Conservation (phyloP, 257 asterid species). For the Jacaranda mimosifolia region DNA sequence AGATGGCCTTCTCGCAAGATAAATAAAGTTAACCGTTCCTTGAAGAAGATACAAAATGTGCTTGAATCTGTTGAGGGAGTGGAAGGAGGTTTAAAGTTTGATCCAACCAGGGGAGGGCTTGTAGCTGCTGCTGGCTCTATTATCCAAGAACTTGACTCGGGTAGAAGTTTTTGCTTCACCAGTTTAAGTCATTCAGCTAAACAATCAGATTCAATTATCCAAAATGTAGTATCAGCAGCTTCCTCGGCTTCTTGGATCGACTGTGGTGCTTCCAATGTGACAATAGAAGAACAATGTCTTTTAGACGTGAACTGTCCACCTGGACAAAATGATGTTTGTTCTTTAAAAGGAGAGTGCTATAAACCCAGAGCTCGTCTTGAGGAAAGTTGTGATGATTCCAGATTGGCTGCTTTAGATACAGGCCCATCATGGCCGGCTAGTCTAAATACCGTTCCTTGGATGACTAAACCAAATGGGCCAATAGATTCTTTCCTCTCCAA, state of each 20-base stretch:
- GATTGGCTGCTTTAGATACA: conserved; percentile 48
- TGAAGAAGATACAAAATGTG: conserved; percentile 67
- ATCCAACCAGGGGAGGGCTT: conserved; percentile 57
- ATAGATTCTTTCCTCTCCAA: not conserved
- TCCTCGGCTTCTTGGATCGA: conserved; percentile 33
- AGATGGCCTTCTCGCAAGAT: conserved; percentile 95
- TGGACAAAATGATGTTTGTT: not conserved
- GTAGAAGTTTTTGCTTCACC: conserved; percentile 30
- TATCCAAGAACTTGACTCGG: conserved; percentile 38
- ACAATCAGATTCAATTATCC: conserved; percentile 28
- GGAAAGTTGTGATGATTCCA: conserved; percentile 33
- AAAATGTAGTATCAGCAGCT: conserved; percentile 12
- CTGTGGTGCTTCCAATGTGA: conserved; percentile 37
- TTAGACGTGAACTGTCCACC: conserved; percentile 31
- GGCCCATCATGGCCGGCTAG: conserved; percentile 45
- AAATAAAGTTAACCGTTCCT: conserved; percentile 78
- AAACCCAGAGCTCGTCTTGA: not conserved
- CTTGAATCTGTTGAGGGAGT: conserved; percentile 78
- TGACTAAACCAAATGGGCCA: conserved; percentile 23
- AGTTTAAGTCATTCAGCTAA: not conserved
- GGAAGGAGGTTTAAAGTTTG: conserved; percentile 66
- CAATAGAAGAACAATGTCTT: conserved; percentile 48
- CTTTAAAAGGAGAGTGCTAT: conserved; percentile 25
- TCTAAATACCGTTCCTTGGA: conserved; percentile 43
- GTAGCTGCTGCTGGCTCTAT: conserved; percentile 46